Evolutionary conservation across 1,284 basidiomycete genomes (phyloP).

Genomic region (Ustilago loliicola): DNA sequence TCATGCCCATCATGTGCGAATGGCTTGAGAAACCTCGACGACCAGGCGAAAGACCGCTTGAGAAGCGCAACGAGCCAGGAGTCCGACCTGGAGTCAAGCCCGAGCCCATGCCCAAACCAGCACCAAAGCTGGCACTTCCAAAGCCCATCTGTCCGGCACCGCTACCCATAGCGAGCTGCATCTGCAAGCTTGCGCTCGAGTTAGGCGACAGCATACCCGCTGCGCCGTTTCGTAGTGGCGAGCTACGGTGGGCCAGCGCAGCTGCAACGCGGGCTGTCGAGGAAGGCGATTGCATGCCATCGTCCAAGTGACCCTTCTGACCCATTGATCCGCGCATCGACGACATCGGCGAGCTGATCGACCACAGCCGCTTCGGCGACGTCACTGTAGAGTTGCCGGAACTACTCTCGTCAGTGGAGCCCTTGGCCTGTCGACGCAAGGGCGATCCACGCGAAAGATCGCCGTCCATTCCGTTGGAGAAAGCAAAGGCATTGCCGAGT

Average conservation of each 20-base stretch:
- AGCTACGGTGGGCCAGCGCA: slow-evolving; percentile 46
- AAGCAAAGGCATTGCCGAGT: slow-evolving; percentile 44
- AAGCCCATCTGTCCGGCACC: slow-evolving; percentile 34
- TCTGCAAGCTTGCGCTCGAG: slow-evolving; percentile 47
- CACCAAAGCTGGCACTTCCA: slow-evolving; percentile 35
- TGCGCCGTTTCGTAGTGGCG: slow-evolving; percentile 41
- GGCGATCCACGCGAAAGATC: slow-evolving; percentile 47
- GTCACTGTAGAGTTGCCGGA: slow-evolving; percentile 35
- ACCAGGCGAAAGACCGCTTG: slow-evolving; percentile 44
- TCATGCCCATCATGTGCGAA: slow-evolving; percentile 38
- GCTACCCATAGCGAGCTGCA: slow-evolving; percentile 50
- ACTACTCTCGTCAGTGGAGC: slow-evolving; percentile 15
- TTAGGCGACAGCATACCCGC: slow-evolving; percentile 47
- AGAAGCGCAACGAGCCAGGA: slow-evolving; percentile 40
- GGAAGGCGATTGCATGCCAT: slow-evolving; percentile 41
- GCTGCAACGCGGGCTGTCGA: slow-evolving; percentile 46
- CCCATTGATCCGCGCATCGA: slow-evolving; percentile 42
- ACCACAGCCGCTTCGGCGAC: slow-evolving; percentile 53
- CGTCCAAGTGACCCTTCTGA: slow-evolving; percentile 26
- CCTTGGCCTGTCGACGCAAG: slow-evolving; percentile 42
- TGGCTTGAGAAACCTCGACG: slow-evolving; percentile 35
- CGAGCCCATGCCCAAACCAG: slow-evolving; percentile 45
- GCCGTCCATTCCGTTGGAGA: slow-evolving; percentile 37
- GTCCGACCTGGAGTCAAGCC: slow-evolving; percentile 45
- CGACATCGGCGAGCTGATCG: slow-evolving; percentile 55